These are phyloP conservation scores for Ogataea methanolica DNA, from an alignment of 805 yeast genomes.

Conservation along the genomic window DNA sequence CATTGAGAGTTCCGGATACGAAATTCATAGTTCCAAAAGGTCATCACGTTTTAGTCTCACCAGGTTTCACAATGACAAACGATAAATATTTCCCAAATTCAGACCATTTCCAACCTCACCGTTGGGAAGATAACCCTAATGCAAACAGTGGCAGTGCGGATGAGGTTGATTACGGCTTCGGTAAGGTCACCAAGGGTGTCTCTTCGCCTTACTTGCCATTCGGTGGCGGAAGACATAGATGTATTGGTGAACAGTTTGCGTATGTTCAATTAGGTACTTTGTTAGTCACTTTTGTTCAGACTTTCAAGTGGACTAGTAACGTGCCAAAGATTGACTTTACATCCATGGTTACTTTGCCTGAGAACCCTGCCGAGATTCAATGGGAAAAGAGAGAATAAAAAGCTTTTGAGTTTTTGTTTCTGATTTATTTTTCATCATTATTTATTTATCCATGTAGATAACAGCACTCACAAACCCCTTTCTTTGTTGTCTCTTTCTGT, in stretches of 20 bases:
- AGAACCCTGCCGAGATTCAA: conserved; percentile 62
- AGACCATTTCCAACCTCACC: conserved; percentile 67
- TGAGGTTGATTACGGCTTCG: conserved; percentile 90
- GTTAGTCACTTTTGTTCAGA: conserved; percentile 67
- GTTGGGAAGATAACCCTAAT: conserved; percentile 58
- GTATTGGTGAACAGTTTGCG: conserved; percentile 99
- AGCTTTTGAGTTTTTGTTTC: background rate
- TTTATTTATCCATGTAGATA: too few relatives aligned
- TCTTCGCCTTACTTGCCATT: conserved; percentile 94
- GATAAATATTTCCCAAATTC: conserved; percentile 80
- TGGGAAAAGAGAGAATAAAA: conserved; percentile 60
- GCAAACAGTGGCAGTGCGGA: conserved; percentile 25
- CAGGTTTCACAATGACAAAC: conserved; percentile 82
- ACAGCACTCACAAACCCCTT: too few relatives aligned
- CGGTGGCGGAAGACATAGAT: conserved; percentile 99
- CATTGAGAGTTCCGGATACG: conserved; percentile 76
- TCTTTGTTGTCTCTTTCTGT: too few relatives aligned
- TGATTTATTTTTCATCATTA: too few relatives aligned
- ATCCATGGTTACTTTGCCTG: conserved; percentile 91
- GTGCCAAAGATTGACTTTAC: conserved; percentile 73
- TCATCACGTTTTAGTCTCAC: conserved; percentile 86
- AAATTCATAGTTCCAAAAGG: conserved; percentile 80
- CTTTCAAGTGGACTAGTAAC: conserved; percentile 69
- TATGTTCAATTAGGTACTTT: conserved; percentile 87
- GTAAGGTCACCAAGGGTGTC: conserved; percentile 94